Evolutionary conservation across 257 asterid species (phyloP).

Genomic region (Solanum ossicruentum): DNA sequence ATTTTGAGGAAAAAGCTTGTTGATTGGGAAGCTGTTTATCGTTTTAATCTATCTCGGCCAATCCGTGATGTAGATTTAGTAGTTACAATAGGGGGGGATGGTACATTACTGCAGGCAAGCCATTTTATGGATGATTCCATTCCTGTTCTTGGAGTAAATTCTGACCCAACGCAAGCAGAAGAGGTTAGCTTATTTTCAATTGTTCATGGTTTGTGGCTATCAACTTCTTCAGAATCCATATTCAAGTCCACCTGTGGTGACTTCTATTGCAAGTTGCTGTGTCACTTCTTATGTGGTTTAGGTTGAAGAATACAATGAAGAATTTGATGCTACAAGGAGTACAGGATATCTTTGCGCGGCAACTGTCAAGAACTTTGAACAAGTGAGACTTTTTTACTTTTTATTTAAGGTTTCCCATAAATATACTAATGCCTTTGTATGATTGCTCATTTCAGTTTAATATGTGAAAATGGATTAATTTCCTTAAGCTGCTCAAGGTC

Average conservation of each 20-base stretch:
- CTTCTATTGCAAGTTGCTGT: background rate
- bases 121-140: constrained; percentile 67
- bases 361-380: constrained; percentile 62
- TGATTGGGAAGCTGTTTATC: constrained; percentile 50
- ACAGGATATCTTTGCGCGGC: constrained; percentile 94
- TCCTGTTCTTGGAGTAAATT: constrained; percentile 85
- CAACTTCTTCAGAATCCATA: background rate
- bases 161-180: constrained; percentile 77
- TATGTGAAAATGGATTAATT: background rate
- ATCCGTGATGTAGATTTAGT: constrained; percentile 74
- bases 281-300: constrained; percentile 11
- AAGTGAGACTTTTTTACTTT: constrained; percentile 19
- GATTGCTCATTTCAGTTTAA: background rate
- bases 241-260: background rate
- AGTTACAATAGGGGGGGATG: constrained; percentile 87
- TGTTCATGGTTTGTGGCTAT: background rate
- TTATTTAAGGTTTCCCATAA: background rate
- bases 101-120: constrained; percentile 77
- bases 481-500: background rate
- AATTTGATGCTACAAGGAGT: constrained; percentile 92
- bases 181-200: constrained; percentile 36
- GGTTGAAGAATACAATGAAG: constrained; percentile 61
- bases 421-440: background rate
- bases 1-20: constrained; percentile 46
- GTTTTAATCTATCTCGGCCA: constrained; percentile 41